These are phyloP conservation scores for Zostera marina DNA, from an alignment of 116 monocot genomes.

Conservation along the genomic window DNA sequence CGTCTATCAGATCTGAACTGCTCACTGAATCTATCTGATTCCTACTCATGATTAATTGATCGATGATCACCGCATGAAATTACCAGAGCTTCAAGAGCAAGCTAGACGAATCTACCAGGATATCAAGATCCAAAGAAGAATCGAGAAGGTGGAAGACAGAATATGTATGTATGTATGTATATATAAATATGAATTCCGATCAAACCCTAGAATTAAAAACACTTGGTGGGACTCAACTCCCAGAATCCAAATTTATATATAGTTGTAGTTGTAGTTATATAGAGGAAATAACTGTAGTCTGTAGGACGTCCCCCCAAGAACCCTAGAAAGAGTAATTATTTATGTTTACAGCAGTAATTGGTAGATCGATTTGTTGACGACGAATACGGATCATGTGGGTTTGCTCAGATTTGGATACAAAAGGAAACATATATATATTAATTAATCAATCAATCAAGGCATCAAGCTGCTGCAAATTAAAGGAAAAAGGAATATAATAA, in stretches of 20 bases:
- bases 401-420: background rate
- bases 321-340: constrained; percentile 1
- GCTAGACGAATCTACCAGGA: background rate
- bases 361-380: background rate
- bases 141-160: too few relatives aligned
- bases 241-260: too few relatives aligned
- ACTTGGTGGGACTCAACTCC: too few relatives aligned
- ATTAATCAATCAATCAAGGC: too few relatives aligned
- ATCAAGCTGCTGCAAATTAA: too few relatives aligned
- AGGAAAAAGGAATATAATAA: too few relatives aligned
- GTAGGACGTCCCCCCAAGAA: too few relatives aligned
- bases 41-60: constrained; percentile 31
- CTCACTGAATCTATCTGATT: constrained; percentile 26
- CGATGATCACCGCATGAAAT: background rate
- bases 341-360: background rate
- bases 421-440: background rate
- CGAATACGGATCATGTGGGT: constrained; percentile 1
- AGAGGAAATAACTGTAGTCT: too few relatives aligned
- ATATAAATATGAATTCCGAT: too few relatives aligned
- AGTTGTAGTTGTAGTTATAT: too few relatives aligned
- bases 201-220: too few relatives aligned
- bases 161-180: too few relatives aligned
- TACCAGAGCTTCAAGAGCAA: background rate
- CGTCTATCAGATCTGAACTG: constrained; percentile 38
- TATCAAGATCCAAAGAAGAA: background rate